A percentile compares a stretch with the other conserved stretches of the same genome.
Conservation (phyloP, 2,329 filamentous ascomycete genomes). For the Alternaria conjuncta region DNA sequence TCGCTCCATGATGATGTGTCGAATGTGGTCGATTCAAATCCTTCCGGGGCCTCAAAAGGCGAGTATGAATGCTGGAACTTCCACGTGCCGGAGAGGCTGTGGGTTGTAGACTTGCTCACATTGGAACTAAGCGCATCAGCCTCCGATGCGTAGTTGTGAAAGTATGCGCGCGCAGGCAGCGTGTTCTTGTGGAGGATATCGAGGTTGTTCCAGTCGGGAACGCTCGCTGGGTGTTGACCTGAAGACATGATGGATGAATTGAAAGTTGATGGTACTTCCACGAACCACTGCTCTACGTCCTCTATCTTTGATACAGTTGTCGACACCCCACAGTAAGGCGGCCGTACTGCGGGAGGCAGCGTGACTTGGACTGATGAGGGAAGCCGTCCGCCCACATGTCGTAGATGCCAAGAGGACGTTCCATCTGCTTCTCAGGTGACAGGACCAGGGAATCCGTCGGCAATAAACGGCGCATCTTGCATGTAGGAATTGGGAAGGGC, state of each 20-base stretch:
- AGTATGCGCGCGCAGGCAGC: slow-evolving; percentile 63
- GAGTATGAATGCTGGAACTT: slow-evolving; percentile 49
- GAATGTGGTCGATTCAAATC: slow-evolving; percentile 41
- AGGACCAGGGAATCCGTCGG: not conserved
- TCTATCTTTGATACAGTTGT: slow-evolving; percentile 4
- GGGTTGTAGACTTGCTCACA: slow-evolving; percentile 38
- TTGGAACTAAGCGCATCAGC: slow-evolving; percentile 56
- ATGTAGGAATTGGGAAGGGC: not conserved
- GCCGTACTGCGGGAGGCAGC: not conserved
- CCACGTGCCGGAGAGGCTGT: slow-evolving; percentile 47
- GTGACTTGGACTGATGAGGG: slow-evolving; percentile 22
- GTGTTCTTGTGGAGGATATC: slow-evolving; percentile 66
- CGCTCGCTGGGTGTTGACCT: slow-evolving; percentile 24
- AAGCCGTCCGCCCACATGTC: slow-evolving; percentile 26
- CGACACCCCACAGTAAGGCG: slow-evolving; percentile 2
- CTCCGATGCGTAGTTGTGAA: slow-evolving; percentile 60
- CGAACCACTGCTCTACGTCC: not conserved
- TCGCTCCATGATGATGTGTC: slow-evolving; percentile 56
- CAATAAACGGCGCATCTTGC: slow-evolving; percentile 10
- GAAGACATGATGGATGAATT: slow-evolving; percentile 26
- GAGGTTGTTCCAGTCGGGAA: slow-evolving; percentile 69
- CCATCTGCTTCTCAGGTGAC: slow-evolving; percentile 16
- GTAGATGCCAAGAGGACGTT: slow-evolving; percentile 15
- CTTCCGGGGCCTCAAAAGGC: slow-evolving; percentile 45
- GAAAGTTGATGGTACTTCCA: not conserved